phyloP scores from a whole-genome alignment of 2,329 filamentous ascomycete species.

The Podosphaera leucotricha region DNA sequence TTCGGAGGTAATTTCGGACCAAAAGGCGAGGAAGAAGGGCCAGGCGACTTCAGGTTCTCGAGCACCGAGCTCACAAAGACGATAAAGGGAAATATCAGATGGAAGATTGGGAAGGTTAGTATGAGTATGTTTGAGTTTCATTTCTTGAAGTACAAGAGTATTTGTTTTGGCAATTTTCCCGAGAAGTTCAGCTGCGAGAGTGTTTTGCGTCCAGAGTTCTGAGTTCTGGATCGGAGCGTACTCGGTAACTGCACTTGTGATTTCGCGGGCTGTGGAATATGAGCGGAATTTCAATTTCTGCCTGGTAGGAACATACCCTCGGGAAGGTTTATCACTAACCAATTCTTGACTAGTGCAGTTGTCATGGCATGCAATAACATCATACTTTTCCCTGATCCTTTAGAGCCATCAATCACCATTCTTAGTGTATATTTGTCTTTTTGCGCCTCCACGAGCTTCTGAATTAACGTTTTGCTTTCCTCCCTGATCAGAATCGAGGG shows the following conservation, averaged over 20 bases:
- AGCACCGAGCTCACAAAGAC: slow-evolving; percentile 43
- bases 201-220: slow-evolving; percentile 51
- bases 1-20: slow-evolving; percentile 46
- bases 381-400: slow-evolving; percentile 66
- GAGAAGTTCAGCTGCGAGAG: slow-evolving; percentile 53
- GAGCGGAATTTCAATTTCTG: slow-evolving; percentile 1
- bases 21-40: slow-evolving; percentile 59
- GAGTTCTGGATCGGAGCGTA: slow-evolving; percentile 47
- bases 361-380: slow-evolving; percentile 63
- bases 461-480: slow-evolving; percentile 53
- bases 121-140: slow-evolving; percentile 26
- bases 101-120: slow-evolving; percentile 33
- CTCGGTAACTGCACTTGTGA: slow-evolving; percentile 57
- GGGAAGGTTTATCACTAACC: slow-evolving; percentile 74
- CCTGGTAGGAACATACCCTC: slow-evolving; percentile 37
- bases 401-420: slow-evolving; percentile 49
- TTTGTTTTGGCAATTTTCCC: slow-evolving; percentile 53
- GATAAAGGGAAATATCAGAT: slow-evolving; percentile 34
- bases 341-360: slow-evolving; percentile 58
- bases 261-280: slow-evolving; percentile 40
- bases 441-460: slow-evolving; percentile 32
- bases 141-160: slow-evolving; percentile 31
- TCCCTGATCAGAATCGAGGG: slow-evolving; percentile 57
- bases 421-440: slow-evolving; percentile 31
- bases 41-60: slow-evolving; percentile 58